A percentile compares a stretch with the other conserved stretches of the same genome.
Evolutionary conservation across 805 yeast genomes (phyloP).

Genomic region (Clavispora vitiphila): DNA sequence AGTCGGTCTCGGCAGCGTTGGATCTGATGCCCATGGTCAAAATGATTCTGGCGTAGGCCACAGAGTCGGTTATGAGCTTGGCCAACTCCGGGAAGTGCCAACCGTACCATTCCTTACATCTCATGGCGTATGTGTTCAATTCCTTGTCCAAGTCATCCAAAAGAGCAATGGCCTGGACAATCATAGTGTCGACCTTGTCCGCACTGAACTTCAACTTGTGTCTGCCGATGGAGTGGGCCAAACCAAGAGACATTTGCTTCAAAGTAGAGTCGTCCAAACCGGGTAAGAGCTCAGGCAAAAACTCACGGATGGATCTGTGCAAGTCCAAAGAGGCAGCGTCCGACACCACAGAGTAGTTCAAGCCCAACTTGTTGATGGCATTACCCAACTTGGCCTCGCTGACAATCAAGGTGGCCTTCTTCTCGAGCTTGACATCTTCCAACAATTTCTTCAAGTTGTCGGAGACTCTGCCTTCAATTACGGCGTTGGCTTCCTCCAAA

Average conservation of each 20-base stretch:
- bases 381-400: conserved; percentile 95
- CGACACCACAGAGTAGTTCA: conserved; percentile 81
- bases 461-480: conserved; percentile 91
- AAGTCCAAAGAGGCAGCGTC: conserved; percentile 94
- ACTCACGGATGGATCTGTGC: conserved; percentile 91
- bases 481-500: conserved; percentile 87
- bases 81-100: conserved; percentile 99
- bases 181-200: conserved; percentile 98
- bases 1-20: conserved; percentile 82
- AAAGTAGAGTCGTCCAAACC: conserved; percentile 83
- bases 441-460: conserved; percentile 73
- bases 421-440: conserved; percentile 70
- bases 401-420: conserved; percentile 82
- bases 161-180: conserved; percentile 96
- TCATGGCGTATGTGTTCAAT: conserved; percentile 96
- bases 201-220: conserved; percentile 96
- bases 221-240: conserved; percentile 98
- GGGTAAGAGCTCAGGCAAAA: conserved; percentile 89
- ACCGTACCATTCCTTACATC: conserved; percentile 99
- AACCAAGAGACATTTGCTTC: conserved; percentile 94
- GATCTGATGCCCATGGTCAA: conserved; percentile 92
- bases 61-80: conserved; percentile 91
- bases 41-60: conserved; percentile 92
- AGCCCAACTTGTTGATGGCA: conserved; percentile 89
- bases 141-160: conserved; percentile 97